Percentiles rank a stretch among this genome's conserved stretches.
These are phyloP conservation scores for Colletotrichum graminicola DNA, from an alignment of 2,329 filamentous ascomycete species.

Conservation along the genomic window DNA sequence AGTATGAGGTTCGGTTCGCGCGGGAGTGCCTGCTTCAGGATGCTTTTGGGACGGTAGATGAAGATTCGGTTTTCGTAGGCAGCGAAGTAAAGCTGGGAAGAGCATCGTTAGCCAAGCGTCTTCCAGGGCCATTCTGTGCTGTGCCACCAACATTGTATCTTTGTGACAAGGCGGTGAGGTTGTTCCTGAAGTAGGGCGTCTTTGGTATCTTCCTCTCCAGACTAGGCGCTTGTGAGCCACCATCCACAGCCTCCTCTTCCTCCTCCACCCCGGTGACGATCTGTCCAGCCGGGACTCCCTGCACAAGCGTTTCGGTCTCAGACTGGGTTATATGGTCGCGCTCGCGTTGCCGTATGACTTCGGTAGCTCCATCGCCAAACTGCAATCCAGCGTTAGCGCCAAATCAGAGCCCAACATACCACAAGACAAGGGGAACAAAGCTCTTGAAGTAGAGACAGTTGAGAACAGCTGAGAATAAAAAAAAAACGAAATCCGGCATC, in stretches of 20 bases:
- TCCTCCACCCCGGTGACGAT: slow-evolving; percentile 23
- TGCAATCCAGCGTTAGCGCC: slow-evolving; percentile 42
- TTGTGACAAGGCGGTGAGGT: slow-evolving; percentile 70
- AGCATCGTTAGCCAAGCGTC: slow-evolving; percentile 14
- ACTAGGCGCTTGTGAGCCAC: slow-evolving; percentile 7
- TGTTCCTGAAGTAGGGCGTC: slow-evolving; percentile 61
- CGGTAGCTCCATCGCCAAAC: slow-evolving; percentile 54
- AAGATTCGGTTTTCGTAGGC: slow-evolving; percentile 70
- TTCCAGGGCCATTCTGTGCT: slow-evolving; percentile 6
- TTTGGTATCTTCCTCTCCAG: slow-evolving; percentile 43
- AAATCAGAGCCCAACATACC: neutral
- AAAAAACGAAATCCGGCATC: neutral
- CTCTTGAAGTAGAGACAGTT: neutral
- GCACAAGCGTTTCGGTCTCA: slow-evolving; percentile 24
- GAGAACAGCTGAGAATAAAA: neutral
- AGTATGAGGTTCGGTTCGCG: slow-evolving; percentile 64
- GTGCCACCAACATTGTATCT: slow-evolving; percentile 61
- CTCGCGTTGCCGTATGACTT: slow-evolving; percentile 53
- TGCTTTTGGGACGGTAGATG: slow-evolving; percentile 64
- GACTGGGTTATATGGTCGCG: slow-evolving; percentile 45
- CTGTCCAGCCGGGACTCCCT: slow-evolving; percentile 37
- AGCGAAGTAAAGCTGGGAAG: slow-evolving; percentile 68
- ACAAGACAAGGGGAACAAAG: neutral
- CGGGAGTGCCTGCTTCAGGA: slow-evolving; percentile 62
- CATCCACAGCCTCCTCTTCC: slow-evolving; percentile 6